Evolutionary conservation across 352 stramenopile genomes (phyloP), one percentile per base, ranked within the genome.

Genomic region (Globisporangium cystogenes): DNA sequence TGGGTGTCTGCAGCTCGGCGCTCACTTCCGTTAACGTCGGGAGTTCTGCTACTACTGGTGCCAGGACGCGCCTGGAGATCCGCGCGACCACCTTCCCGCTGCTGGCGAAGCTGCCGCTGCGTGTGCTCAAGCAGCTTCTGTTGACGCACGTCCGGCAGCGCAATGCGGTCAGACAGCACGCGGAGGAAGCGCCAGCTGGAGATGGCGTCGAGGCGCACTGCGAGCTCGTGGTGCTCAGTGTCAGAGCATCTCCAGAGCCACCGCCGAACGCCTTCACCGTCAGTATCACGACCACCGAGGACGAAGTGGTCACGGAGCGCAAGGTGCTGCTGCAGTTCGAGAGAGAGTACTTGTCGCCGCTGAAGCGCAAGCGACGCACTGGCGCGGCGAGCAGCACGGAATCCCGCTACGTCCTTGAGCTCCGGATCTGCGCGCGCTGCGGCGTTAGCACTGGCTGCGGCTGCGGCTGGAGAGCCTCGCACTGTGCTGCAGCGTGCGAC

Each of bases 41-140:
- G 33, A 12, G 10, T 55, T 20, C 12, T 8, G 33, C 20, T 33
- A 5, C 26, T 39, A 12, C 33, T 49, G 44, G 16, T 8, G 7
- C 7, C 37, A 62, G 55, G 3, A 27, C 51, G 15, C 44, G 39
- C 43, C 29, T 62, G 4, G 48, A 47, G 37, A 48, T 64, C 44
- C 26, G 37, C 18, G 24, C 51, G 15, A 20, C 20, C 20, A 55
- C 27, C 24, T 49, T 64, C 36, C 55, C 65, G 33, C 45, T 53
- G 33, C 27, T 76, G 3, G 56, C 60, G 4, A 53, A 75, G 10
- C 18, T 72, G n/a, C 66, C 72, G 1, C 26, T 86, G 1, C 15
- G 39, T 14, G 24, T 56, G 16, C 37, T 83, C 21, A 83, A 82
- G 44, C 59, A 48, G 3, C 42, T 68, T 15, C 20, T 78, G 15